Evolutionary conservation across 495 filamentous ascomycete genomes (phyloP).

Genomic region (Xylaria scruposa): DNA sequence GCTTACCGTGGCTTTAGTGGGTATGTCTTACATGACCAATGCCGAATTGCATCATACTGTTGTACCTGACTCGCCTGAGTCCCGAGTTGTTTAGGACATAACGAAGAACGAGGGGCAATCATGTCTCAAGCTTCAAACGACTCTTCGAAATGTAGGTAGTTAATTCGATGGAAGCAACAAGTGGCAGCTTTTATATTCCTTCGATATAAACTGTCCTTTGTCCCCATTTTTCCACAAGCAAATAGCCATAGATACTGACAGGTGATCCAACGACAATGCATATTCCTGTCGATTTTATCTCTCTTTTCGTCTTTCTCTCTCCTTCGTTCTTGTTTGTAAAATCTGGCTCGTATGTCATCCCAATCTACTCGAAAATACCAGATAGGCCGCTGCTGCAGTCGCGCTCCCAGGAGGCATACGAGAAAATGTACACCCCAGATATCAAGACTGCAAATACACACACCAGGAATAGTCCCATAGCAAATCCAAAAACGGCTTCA

Average conservation of each 20-base stretch:
- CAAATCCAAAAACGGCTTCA: slow-evolving; percentile 17
- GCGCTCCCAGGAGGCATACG: neutral
- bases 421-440: neutral
- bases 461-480: neutral
- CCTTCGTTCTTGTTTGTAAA: neutral
- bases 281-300: neutral
- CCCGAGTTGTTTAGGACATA: neutral
- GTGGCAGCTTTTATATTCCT: neutral
- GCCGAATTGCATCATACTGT: neutral
- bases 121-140: neutral
- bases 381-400: neutral
- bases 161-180: neutral
- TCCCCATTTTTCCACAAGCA: slow-evolving; percentile 13
- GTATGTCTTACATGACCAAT: neutral
- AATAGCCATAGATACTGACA: slow-evolving; percentile 15
- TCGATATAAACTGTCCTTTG: neutral
- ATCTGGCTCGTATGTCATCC: neutral
- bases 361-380: neutral
- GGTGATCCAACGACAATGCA: slow-evolving; percentile 11
- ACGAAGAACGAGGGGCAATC: neutral
- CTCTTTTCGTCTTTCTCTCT: neutral
- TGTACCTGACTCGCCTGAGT: neutral
- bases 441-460: slow-evolving; percentile 16
- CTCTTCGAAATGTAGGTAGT: neutral
- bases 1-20: slow-evolving; percentile 1